Evolutionary conservation across 495 filamentous ascomycete species (phyloP).

Genomic region (Lasiosphaeria hispida): DNA sequence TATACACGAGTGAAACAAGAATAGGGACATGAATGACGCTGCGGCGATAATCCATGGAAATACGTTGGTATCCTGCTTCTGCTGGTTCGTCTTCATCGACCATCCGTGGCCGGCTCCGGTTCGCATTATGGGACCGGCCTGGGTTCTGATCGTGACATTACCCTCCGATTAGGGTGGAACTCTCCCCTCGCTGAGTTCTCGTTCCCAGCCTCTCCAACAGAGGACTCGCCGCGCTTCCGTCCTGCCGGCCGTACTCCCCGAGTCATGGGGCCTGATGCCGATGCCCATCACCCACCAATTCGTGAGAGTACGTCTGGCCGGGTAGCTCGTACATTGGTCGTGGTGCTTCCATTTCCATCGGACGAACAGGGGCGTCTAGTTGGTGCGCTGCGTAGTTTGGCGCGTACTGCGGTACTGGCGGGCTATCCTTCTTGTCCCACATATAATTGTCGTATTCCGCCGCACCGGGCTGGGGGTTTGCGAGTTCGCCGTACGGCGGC

Average conservation of each 20-base stretch:
- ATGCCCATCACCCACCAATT: slow-evolving; percentile 25
- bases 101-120: too few species aligned
- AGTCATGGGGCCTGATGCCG: slow-evolving; percentile 8
- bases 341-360: slow-evolving; percentile 25
- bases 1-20: too few species aligned
- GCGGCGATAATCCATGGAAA: too few species aligned
- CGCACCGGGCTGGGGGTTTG: neutral
- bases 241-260: neutral
- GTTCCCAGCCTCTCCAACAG: too few species aligned
- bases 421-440: slow-evolving; percentile 21
- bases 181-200: too few species aligned
- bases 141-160: too few species aligned
- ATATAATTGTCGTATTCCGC: slow-evolving; percentile 16
- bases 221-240: too few species aligned
- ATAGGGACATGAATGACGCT: too few species aligned
- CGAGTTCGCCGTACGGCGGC: slow-evolving; percentile 18
- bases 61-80: too few species aligned
- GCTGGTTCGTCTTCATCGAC: too few species aligned
- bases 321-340: slow-evolving; percentile 33
- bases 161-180: too few species aligned
- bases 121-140: too few species aligned
- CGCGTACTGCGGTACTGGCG: neutral
- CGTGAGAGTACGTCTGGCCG: slow-evolving; percentile 28
- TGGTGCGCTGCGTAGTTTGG: slow-evolving; percentile 13
- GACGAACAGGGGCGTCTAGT: slow-evolving; percentile 19